Base-by-base conservation (phyloP, 2,329 filamentous ascomycete genomes). In the Botrytis medusae region DNA sequence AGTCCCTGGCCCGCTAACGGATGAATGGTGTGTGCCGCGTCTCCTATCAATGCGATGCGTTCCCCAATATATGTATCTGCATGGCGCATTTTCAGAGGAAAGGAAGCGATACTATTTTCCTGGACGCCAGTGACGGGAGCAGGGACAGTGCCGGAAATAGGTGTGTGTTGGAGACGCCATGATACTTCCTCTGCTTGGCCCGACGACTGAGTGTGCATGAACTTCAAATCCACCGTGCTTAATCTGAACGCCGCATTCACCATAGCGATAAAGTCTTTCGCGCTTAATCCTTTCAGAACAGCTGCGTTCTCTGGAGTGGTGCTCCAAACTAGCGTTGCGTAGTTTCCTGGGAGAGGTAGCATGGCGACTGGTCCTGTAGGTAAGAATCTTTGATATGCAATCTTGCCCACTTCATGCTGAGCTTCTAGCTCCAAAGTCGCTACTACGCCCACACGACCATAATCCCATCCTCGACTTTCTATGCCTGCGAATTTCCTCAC, bases 221-320 rank as follows among this genome's bases (percentile, higher is more conserved):
- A 98, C 59, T 88, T 87, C 7, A 99, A 84, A 81, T 99, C 96
- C 2, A 92, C 89, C 25, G 92, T 87, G 74, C 88, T 87, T 29
- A 99, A 87, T 20, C 94, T 90, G 85, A 99, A 98, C 0, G 94
- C 96, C 0, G 95, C 94, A 80, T 99, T 98, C 77, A 99, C 93
- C 87, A 95, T 92, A 46, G 94, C 91, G 25, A 91, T 84, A 80
- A 99, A 97, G 80, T 97, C 92, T 67, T 85, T 84, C 0, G 90
- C 82, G 0, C 90, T 84, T 7, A 99, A 86, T 54, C 87, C 88
- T 84, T 97, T 98, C 59, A 99, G 86, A 72, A 91, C 86, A 0
- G 92, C 87, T 0, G 95, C 96, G 74, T 93, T 90, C 72, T 90
- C 86, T 0, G 94, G 92, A 0, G 93, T 96, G 1, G 95, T 98